Base-by-base conservation (phyloP, 2,329 filamentous ascomycete genomes). In the Fusarium agapanthi region DNA sequence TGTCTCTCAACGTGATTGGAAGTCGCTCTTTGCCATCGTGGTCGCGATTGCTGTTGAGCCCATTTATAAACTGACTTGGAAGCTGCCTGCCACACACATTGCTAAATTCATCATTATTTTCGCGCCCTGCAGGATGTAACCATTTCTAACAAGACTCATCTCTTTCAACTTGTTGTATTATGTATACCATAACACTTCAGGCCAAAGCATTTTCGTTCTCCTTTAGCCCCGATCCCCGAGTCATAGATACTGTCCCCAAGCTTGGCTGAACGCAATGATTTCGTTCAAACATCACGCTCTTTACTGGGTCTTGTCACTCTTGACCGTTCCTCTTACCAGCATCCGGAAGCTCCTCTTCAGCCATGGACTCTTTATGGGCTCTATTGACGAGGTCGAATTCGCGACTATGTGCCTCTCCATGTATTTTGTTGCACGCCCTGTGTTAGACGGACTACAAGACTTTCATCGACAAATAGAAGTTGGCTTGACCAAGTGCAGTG, bases 251-350 rank as follows among this genome's bases (percentile, higher is more conserved):
- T 15, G 28, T 12, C 15, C n/a, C 12, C 28, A 35, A 34, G 28
- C 28, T 26, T 43, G 34, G 30, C 15, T 32, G 24, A 47, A 22
- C 43, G 38, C 43, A 18, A 76, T 76, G 74, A 50, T 76, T 13
- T 76, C 72, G 13, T 26, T 60, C 22, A 63, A 56, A 22, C 11
- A 72, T 30, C 73, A 77, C 51, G 9, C 61, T 35, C 43, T 75
- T 41, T 67, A 69, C 55, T 77, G 75, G 75, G 48, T 18, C 11
- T 7, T 77, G 15, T 73, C 75, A 5, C 22, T 70, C 26, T 41
- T 56, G n/a, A 65, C 73, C 4, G 24, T 73, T 12, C 59, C 58
- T 22, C 30, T 61, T 15, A 14, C 43, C 16, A 20, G 54, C 11
- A 20, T 71, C 13, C 67, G 67, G 37, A 59, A 50, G 14, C 30